Percentiles rank a stretch among this genome's conserved stretches.
These are phyloP conservation scores for Lepiota venenata DNA, from an alignment of 768 basidiomycete genomes.

Conservation along the genomic window DNA sequence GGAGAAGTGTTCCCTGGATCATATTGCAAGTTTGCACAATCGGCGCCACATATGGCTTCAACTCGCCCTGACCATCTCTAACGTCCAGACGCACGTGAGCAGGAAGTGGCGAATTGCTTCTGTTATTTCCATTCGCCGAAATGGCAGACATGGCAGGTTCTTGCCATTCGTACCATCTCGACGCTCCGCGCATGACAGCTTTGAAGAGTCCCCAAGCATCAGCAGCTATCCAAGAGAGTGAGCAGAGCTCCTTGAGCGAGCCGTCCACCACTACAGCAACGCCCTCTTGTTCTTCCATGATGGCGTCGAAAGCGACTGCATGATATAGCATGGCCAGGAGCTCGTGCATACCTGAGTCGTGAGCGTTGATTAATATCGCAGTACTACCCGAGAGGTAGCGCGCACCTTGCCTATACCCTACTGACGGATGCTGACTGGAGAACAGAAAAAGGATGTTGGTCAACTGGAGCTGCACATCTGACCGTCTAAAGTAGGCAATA, in stretches of 20 bases:
- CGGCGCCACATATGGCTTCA: slow-evolving; percentile 73
- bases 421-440: slow-evolving; percentile 69
- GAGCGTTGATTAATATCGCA: neutral
- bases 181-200: slow-evolving; percentile 72
- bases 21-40: slow-evolving; percentile 81
- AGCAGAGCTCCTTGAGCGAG: slow-evolving; percentile 57
- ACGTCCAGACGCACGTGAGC: slow-evolving; percentile 44
- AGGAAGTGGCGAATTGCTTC: slow-evolving; percentile 22
- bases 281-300: slow-evolving; percentile 31
- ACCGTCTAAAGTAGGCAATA: slow-evolving; percentile 81
- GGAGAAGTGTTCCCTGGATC: slow-evolving; percentile 72
- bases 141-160: slow-evolving; percentile 30
- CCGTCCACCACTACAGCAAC: slow-evolving; percentile 21
- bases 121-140: neutral
- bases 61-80: slow-evolving; percentile 41
- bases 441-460: slow-evolving; percentile 89
- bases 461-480: slow-evolving; percentile 71
- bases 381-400: neutral
- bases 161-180: slow-evolving; percentile 77
- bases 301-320: slow-evolving; percentile 80
- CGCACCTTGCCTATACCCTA: slow-evolving; percentile 86
- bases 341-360: slow-evolving; percentile 86
- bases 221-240: slow-evolving; percentile 68
- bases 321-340: slow-evolving; percentile 85
- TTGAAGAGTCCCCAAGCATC: slow-evolving; percentile 87